Base-by-base conservation (phyloP, 768 basidiomycete species). In the Leccinum subtestaceum region DNA sequence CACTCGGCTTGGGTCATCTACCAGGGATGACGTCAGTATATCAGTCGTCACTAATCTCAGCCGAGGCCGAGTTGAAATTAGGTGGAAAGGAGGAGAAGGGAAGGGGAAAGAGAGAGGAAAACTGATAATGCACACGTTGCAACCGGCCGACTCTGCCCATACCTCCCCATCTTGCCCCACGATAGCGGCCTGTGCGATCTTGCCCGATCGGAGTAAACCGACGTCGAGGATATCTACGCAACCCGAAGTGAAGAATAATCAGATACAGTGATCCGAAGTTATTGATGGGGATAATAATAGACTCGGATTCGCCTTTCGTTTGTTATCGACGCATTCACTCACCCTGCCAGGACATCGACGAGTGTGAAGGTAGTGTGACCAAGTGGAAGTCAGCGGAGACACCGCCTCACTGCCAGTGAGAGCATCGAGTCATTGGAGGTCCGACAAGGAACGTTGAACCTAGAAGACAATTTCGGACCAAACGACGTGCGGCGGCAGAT, bases 181-280 rank as follows among this genome's bases (percentile, higher is more conserved):
- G 65, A 72, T 72, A 4, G 93, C 93, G 40, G 92, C 94, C 66
- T 82, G 81, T 25, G 76, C n/a, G 69, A 96, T 76, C 75, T 85
- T 91, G 64, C 84, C 85, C 61, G 76, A 86, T 36, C 84, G 89
- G 65, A 95, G 72, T 57, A 95, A 84, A 72, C 91, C 85, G 68
- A 76, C 78, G 72, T 95, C 90, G 74, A 94, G 89, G 77, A 93
- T 92, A 61, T 81, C 93, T 95, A 68, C 19, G 23, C 3, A 38
- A 11, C 17, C 47, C 13, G n/a, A 38, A 51, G 43, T 29, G 25
- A 15, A 32, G n/a, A 34, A 25, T 6, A 1, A 53, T 55, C 51
- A 50, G 60, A 60, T 6, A 31, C 34, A 13, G 40, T 40, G 40
- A 40, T n/a, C n/a, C 40, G 40, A n/a, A n/a, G 8, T 40, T n/a